These are phyloP conservation scores for Ichthyophthirius multifiliis DNA, from an alignment of 169 alveolate species.

Conservation along the genomic window DNA sequence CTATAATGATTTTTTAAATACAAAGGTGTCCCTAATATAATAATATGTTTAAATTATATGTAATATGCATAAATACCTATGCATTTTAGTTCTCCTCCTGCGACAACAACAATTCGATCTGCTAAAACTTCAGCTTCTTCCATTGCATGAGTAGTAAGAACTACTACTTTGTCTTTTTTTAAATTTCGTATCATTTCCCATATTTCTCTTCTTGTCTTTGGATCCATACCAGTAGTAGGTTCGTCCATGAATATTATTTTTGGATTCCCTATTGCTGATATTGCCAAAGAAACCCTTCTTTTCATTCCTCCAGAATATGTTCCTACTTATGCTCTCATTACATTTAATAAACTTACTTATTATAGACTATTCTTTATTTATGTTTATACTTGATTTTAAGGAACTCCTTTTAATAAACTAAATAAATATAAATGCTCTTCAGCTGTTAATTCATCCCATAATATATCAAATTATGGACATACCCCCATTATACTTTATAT, in stretches of 20 bases:
- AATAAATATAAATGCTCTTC: constrained; percentile 70
- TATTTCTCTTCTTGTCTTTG: constrained; percentile 70
- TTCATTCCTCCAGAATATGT: constrained; percentile 91
- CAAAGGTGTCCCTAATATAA: constrained; percentile 74
- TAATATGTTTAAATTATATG: constrained; percentile 3
- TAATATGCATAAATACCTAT: constrained; percentile 8
- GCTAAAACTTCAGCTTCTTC: constrained; percentile 84
- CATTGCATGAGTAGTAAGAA: constrained; percentile 84
- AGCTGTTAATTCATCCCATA: constrained; percentile 83
- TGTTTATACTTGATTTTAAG: constrained; percentile 42
- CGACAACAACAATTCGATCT: constrained; percentile 73
- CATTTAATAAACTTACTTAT: constrained; percentile 65
- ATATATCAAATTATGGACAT: constrained; percentile 81
- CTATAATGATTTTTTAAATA: constrained; percentile 64
- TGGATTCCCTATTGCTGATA: constrained; percentile 63
- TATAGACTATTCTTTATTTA: constrained; percentile 40
- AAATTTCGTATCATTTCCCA: constrained; percentile 70
- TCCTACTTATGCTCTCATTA: constrained; percentile 55
- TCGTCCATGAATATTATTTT: constrained; percentile 67
- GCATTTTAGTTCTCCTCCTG: constrained; percentile 69
- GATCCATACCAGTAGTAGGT: constrained; percentile 84
- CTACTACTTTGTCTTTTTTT: constrained; percentile 63
- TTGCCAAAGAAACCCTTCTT: constrained; percentile 88
- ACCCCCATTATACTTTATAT: constrained; percentile 65
- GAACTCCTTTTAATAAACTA: constrained; percentile 56